Evolutionary conservation across 1,284 basidiomycete species (phyloP).

Genomic region (Trichosporon inkin): DNA sequence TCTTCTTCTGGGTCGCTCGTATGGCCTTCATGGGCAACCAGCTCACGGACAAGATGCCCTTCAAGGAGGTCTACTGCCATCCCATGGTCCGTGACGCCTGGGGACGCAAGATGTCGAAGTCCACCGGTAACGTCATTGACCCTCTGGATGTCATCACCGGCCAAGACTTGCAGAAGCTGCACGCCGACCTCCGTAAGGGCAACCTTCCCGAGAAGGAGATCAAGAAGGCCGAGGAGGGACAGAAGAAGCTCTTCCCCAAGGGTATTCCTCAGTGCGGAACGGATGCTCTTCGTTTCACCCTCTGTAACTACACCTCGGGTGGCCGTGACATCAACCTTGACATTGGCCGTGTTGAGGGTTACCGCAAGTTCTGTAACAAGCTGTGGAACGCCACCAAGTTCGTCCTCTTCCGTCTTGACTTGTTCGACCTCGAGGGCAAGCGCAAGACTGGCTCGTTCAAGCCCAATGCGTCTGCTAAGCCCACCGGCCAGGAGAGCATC

Average conservation of each 20-base stretch:
- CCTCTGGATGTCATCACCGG: constrained; percentile 95
- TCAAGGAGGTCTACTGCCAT: constrained; percentile 97
- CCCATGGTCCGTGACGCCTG: constrained; percentile 99
- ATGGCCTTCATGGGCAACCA: constrained; percentile 94
- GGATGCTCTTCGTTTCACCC: constrained; percentile 89
- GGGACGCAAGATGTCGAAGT: constrained; percentile 98
- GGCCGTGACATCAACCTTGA: constrained; percentile 95
- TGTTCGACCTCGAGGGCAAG: constrained; percentile 48
- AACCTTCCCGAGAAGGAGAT: constrained; percentile 96
- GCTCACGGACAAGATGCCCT: constrained; percentile 86
- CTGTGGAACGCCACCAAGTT: constrained; percentile 99
- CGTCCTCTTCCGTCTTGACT: constrained; percentile 87
- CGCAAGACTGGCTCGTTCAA: constrained; percentile 61
- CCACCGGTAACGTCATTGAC: constrained; percentile 96
- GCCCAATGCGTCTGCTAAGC: constrained; percentile 67
- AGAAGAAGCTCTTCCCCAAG: constrained; percentile 99
- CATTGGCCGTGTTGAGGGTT: constrained; percentile 95
- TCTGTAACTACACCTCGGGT: constrained; percentile 85
- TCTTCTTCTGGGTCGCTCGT: constrained; percentile 99
- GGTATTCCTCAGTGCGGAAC: constrained; percentile 99
- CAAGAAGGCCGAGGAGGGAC: constrained; percentile 80
- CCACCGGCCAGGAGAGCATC: constrained; percentile 80
- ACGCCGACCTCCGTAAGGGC: constrained; percentile 80
- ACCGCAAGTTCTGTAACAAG: constrained; percentile 99
- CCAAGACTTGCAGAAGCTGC: constrained; percentile 73